phyloP scores from a whole-genome alignment of 2,329 filamentous ascomycete species.

The Rutstroemia sp. region DNA sequence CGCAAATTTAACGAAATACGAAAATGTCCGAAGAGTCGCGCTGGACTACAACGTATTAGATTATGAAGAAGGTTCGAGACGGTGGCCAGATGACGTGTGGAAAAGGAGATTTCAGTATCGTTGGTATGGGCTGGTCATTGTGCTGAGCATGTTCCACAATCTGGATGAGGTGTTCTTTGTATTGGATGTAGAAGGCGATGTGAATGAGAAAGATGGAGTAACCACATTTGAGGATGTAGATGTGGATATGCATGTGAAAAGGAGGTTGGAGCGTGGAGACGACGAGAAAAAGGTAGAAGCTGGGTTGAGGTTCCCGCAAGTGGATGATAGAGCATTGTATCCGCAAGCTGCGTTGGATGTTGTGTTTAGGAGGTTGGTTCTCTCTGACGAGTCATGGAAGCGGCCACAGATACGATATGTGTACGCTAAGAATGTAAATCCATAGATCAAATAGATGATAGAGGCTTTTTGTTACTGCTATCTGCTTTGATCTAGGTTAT shows the following conservation, averaged over 20 bases:
- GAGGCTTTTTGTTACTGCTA: neutral
- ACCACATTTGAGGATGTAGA: neutral
- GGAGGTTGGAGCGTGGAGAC: neutral
- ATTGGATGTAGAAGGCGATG: neutral
- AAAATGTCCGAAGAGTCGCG: neutral
- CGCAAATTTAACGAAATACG: neutral
- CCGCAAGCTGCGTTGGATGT: neutral
- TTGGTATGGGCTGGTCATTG: neutral
- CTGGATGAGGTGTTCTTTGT: slow-evolving; percentile 6
- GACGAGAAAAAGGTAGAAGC: neutral
- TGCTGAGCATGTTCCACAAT: neutral
- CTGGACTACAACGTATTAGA: slow-evolving; percentile 1
- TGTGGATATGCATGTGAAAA: neutral
- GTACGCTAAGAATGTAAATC: neutral
- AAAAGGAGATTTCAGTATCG: neutral
- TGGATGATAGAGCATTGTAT: slow-evolving; percentile 4
- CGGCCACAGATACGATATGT: neutral
- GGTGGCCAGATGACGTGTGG: neutral
- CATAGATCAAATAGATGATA: neutral
- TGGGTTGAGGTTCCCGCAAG: slow-evolving; percentile 1
- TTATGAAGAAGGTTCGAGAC: neutral
- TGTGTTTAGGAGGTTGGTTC: neutral
- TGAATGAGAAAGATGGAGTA: neutral
- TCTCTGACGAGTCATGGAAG: neutral
- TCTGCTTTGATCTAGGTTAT: too few species aligned